Base-by-base conservation (phyloP, 345 rosid species). In the Mallotus nudiflorus region DNA sequence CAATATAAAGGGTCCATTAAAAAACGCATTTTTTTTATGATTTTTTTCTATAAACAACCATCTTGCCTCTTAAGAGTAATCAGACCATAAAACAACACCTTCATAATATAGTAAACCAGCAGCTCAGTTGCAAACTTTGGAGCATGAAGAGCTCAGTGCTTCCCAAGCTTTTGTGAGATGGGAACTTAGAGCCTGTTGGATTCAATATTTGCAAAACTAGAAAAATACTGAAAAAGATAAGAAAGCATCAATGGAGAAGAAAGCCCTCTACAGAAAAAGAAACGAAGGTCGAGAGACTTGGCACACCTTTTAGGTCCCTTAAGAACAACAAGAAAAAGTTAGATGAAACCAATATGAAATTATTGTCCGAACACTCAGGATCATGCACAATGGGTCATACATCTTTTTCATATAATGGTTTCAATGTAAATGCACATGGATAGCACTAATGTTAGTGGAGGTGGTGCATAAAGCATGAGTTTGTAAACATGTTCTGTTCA, bases 171-270 rank as follows among this genome's bases (percentile, higher is more conserved):
- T 84, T 77, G 83, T 95, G 76, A 86, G 99, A 84, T 95, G 99
- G 99, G 99, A 95, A 75, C 97, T 95, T 64, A 97, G 99, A 74
- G 97, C 99, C 75, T 92, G 99, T 77, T 95, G 99, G 99, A 83
- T 95, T 79, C 99, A 90, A 49, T 94, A 92, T 85, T 82, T 95
- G 78, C 99, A 90, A 82, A 97, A 95, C 77, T 91, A 86, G 80
- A 95, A 86, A 59, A 92, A 80, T 81, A 71, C 90, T 24, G 97
- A 90, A 63, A 92, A 95, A 56, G 96, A 92, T 67, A 92, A 90
- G 82, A 95, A 95, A 65, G 67, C 78, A 60, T 75, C 81, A 49
- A 63, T 33, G 71, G 93, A 90, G 76, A 95, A 89, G 84, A 71
- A 85, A 75, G 35, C 20, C 63, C 39, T 44, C 77, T 44, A 14